Base-by-base conservation (phyloP, 768 basidiomycete species). In the Kwoniella pini region DNA sequence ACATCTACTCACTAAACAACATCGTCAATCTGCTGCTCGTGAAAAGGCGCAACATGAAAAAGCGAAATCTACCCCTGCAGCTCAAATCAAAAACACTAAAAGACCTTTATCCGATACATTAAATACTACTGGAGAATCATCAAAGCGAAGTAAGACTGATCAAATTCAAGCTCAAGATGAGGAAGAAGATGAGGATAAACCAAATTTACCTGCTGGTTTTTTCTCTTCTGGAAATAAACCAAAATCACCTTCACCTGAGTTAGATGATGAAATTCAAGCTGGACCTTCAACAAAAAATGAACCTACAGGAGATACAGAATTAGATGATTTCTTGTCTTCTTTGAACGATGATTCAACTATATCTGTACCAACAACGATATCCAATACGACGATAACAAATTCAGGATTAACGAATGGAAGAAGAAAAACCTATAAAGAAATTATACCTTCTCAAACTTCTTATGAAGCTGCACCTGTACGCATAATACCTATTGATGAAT, bases 1-100 rank as follows among this genome's bases (percentile, higher is more conserved):
- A 19, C 76, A 77, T 60, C 36, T 74, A 17, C 44, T 73, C 39
- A 74, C 76, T 3, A 75, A 77, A 63, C 72, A 73, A 62, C 76
- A 77, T 50, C 68, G 76, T 3, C 63, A 65, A 22, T 77, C 76
- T 0, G 68, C 70, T 36, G 64, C 68, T 9, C 53, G 76, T n/a
- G 71, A 74, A 38, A 73, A 69, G 36, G 69, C 69, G 0, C 42
- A 52, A 43, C 60, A 63, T 40, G 53, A 54, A 33, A 68, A 69
- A 36, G 33, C 33, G 7, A 33, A 49, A 46, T 17, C 38, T 19
- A 48, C 53, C 62, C 65, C 48, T 42, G 56, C 52, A 64, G 67
- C 46, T 39, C 28, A 50, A 55, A 43, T 51, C 22, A 54, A 57
- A 44, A 22, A 22, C 45, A 36, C 7, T 21, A 72, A 62, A 50